Evolutionary conservation across 2,329 filamentous ascomycete genomes (phyloP), one percentile per base, ranked within the genome.

Genomic region (Ceratocystis alfenasii): DNA sequence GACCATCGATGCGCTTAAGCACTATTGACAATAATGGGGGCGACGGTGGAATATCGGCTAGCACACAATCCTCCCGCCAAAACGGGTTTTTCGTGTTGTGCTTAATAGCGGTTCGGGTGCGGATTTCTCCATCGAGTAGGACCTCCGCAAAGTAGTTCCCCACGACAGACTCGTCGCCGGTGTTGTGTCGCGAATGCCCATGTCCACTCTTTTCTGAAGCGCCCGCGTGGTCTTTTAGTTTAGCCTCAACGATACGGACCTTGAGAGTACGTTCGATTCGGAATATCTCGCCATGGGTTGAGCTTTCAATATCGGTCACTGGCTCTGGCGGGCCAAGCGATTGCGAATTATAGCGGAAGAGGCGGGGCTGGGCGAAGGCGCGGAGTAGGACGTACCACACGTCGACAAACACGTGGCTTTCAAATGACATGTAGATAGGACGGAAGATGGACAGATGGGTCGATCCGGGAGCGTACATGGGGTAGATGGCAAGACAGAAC

Each of bases 381-480:
- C 93, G 85, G 36, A 99, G 75, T 8, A 99, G 78, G 5, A 96
- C 92, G 71, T 95, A 93, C 94, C 94, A 99, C 12, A 96, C 94
- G 74, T 99, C 94, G 71, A 95, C 96, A n/a, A 95, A 80, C 5
- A 95, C 85, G 53, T 92, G 84, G 30, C 85, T 92, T 70, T 97
- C 93, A 57, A 96, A 77, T 2, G 90, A 88, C 44, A 99, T 79
- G 73, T 95, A 96, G 45, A 97, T 86, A 0, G 94, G 93, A n/a
- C 89, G 85, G 67, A 90, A 86, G 33, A 93, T 83, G 5, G 88
- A 87, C 66, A 93, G 79, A 20, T 87, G 83, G 2, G 84, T 87
- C 1, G 89, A 83, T 22, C 84, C 85, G 8, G 88, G 81, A 0
- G 90, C 86, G 75, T 99, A 97, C 69, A 93, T 92, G 17, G 94